Evolutionary conservation across 169 alveolate genomes (phyloP), one percentile per base, ranked within the genome.

Genomic region (Eimeria maxima): DNA sequence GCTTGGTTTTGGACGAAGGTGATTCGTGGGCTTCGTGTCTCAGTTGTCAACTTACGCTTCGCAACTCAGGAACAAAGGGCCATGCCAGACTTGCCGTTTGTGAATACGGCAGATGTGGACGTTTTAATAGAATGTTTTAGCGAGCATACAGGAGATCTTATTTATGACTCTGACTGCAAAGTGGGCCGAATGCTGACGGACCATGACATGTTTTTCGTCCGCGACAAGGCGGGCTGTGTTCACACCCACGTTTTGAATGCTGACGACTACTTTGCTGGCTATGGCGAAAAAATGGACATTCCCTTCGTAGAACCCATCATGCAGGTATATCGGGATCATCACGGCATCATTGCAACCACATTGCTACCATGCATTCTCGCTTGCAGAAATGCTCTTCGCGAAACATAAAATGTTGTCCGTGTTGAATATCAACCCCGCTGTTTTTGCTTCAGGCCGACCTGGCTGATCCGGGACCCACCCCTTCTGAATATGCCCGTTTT

Each of bases 181-280:
- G 92, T 71, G 29, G 95, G 95, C 27, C 69, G 95, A 55, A 55
- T 65, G 83, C 90, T 92, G 73, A 76, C 84, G 22, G 95, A 92
- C 71, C 95, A 92, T 22, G 95, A 92, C 27, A 33, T 92, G 86
- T 92, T 78, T 55, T 78, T 78, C 44, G 86, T 92, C 53, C 65
- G 84, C 16, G 73, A 76, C 84, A 44, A 50, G 6, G 53, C 83
- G 29, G 86, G 73, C 13, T 67, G 16, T 44, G 83, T 90, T 4
- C 33, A 60, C 90, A 74, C 83, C 44, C 95, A 90, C 81, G 69
- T 71, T 33, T 42, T 90, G 47, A 90, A 90, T 50, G 95, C 89
- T 22, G 95, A 90, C 47, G 95, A 90, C 78, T 90, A 90, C 81
- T 90, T 90, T 55, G 90, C 47, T 42, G 95, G 96, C 24, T 60